Percentiles rank a stretch among this genome's conserved stretches.
Evolutionary conservation across 495 filamentous ascomycete species (phyloP).

Genomic region (Penicillium steckii): DNA sequence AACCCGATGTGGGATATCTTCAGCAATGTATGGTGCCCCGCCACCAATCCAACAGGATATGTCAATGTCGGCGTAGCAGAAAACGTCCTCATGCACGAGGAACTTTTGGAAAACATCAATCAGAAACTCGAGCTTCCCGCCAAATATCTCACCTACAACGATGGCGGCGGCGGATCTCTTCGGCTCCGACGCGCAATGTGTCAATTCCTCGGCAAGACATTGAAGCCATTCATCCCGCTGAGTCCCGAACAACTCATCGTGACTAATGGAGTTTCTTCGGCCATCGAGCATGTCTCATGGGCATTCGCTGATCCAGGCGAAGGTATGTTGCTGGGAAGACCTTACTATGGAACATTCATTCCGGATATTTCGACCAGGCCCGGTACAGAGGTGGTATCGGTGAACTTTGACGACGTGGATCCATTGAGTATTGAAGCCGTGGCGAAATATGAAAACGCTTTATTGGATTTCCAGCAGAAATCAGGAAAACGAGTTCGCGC

Average conservation of each 20-base stretch:
- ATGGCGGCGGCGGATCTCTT: slow-evolving; percentile 30
- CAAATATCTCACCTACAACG: slow-evolving; percentile 45
- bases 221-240: slow-evolving; percentile 39
- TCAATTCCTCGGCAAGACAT: slow-evolving; percentile 42
- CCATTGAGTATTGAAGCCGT: slow-evolving; percentile 44
- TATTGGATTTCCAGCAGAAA: slow-evolving; percentile 23
- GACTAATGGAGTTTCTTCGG: slow-evolving; percentile 47
- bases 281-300: slow-evolving; percentile 46
- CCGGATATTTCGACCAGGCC: slow-evolving; percentile 25
- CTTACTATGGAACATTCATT: slow-evolving; percentile 52
- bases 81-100: slow-evolving; percentile 39
- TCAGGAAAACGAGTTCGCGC: slow-evolving; percentile 42
- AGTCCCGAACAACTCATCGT: slow-evolving; percentile 40
- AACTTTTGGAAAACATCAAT: slow-evolving; percentile 32
- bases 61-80: slow-evolving; percentile 42
- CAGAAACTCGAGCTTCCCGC: slow-evolving; percentile 28
- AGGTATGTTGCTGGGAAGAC: slow-evolving; percentile 48
- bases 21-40: slow-evolving; percentile 21
- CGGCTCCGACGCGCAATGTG: slow-evolving; percentile 42
- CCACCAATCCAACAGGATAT: slow-evolving; percentile 32
- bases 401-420: slow-evolving; percentile 43
- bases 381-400: slow-evolving; percentile 37
- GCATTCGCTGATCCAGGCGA: slow-evolving; percentile 47
- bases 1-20: slow-evolving; percentile 29
- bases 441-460: slow-evolving; percentile 38